Conservation (phyloP, 179 eudicot genomes). For the Carnegiea gigantea region DNA sequence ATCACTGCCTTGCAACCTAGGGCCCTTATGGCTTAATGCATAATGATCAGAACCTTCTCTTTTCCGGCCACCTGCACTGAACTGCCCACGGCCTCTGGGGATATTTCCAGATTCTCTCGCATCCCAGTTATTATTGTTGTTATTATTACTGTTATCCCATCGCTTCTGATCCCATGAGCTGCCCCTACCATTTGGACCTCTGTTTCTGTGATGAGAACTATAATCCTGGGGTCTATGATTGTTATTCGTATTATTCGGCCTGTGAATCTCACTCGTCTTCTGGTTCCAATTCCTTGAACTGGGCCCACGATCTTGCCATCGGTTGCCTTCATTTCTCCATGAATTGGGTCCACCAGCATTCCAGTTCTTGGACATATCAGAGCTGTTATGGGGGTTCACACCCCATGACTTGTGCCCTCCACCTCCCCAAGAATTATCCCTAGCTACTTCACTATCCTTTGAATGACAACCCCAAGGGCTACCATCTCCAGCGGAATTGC, state of each 20-base stretch:
- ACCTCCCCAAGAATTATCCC: constrained; percentile 41
- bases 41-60: constrained; percentile 59
- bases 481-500: not conserved
- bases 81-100: constrained; percentile 34
- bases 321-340: constrained; percentile 30
- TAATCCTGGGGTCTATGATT: constrained; percentile 15
- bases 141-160: constrained; percentile 23
- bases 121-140: constrained; percentile 9
- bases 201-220: constrained; percentile 20
- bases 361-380: constrained; percentile 16
- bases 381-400: constrained; percentile 4
- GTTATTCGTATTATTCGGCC: constrained; percentile 16
- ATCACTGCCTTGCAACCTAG: constrained; percentile 45
- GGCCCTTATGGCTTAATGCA: constrained; percentile 45
- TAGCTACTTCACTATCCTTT: constrained; percentile 25
- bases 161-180: constrained; percentile 35
- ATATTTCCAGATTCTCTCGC: constrained; percentile 34
- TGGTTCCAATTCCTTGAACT: constrained; percentile 31
- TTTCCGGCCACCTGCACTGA: constrained; percentile 45
- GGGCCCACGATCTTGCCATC: constrained; percentile 23
- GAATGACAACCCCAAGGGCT: constrained; percentile 48
- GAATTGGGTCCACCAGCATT: constrained; percentile 15
- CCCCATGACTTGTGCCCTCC: constrained; percentile 29
- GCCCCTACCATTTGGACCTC: constrained; percentile 30
- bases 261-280: not conserved